A percentile compares a stretch with the other conserved stretches of the same genome.
Evolutionary conservation across 768 basidiomycete species (phyloP).

Genomic region (Lyophyllum atratum): DNA sequence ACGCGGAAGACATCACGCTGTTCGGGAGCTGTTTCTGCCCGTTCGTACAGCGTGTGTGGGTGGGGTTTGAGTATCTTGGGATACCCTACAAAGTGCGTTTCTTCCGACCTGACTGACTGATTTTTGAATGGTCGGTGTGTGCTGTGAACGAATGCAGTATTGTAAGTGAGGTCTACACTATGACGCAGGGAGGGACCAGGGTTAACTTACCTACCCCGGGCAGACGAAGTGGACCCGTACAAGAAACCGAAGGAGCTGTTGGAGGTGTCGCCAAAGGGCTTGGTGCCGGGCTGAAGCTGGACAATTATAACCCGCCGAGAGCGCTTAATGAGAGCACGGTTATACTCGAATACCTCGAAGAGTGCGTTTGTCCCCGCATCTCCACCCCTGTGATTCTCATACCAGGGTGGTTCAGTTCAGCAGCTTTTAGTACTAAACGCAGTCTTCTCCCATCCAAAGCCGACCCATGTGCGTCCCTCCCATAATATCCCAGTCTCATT

Average conservation of each 20-base stretch:
- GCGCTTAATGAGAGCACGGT: conserved; percentile 80
- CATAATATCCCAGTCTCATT: too few species aligned
- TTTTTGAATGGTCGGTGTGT: neutral
- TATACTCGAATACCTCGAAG: conserved; percentile 78
- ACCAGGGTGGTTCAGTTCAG: conserved; percentile 37
- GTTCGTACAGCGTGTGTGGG: conserved; percentile 84
- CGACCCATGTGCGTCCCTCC: conserved; percentile 55
- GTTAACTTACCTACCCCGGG: too few species aligned
- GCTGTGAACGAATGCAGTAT: neutral
- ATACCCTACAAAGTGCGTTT: conserved; percentile 65
- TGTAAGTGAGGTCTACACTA: too few species aligned
- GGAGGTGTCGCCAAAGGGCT: conserved; percentile 80
- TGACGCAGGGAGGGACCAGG: too few species aligned
- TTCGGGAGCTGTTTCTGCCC: conserved; percentile 80
- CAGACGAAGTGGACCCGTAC: conserved; percentile 84
- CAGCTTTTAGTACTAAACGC: conserved; percentile 44
- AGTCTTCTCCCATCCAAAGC: conserved; percentile 58
- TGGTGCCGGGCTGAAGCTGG: conserved; percentile 73
- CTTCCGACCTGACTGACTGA: too few species aligned
- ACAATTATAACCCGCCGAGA: conserved; percentile 53
- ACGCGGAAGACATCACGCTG: conserved; percentile 57
- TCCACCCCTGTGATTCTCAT: neutral
- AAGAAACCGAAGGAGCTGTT: conserved; percentile 79
- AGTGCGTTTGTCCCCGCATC: conserved; percentile 41
- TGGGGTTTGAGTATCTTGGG: conserved; percentile 66